Percentiles rank a stretch among this genome's conserved stretches.
These are phyloP conservation scores for Pseudocercospora cruenta DNA, from an alignment of 2,329 filamentous ascomycete species.

Conservation along the genomic window DNA sequence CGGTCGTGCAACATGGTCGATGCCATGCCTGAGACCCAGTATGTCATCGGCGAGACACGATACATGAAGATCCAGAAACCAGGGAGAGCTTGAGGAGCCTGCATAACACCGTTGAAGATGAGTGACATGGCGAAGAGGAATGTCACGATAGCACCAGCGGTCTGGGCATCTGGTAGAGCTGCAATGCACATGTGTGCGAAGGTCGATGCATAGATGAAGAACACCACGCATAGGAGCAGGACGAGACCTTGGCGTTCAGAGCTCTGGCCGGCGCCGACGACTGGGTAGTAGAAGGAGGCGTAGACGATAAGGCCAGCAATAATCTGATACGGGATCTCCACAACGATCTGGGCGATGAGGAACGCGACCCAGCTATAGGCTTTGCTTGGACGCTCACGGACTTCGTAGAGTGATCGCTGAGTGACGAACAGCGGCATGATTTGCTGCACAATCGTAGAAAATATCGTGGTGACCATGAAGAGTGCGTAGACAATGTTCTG, in stretches of 20 bases:
- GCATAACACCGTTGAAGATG: constrained; percentile 62
- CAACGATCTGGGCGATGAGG: constrained; percentile 70
- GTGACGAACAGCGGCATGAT: constrained; percentile 64
- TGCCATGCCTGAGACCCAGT: constrained; percentile 55
- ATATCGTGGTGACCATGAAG: constrained; percentile 52
- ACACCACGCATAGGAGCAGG: constrained; percentile 65
- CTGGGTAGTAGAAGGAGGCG: constrained; percentile 67
- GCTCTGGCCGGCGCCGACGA: constrained; percentile 41
- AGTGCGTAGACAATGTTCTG: constrained; percentile 54
- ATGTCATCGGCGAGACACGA: constrained; percentile 67
- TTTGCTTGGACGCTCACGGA: constrained; percentile 66
- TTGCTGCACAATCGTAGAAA: constrained; percentile 56
- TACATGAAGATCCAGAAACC: constrained; percentile 82
- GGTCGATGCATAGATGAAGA: constrained; percentile 72
- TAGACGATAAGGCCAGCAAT: constrained; percentile 66
- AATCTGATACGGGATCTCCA: constrained; percentile 70
- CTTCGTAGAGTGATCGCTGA: constrained; percentile 63
- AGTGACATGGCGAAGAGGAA: constrained; percentile 52
- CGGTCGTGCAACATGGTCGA: constrained; percentile 48
- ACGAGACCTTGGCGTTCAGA: constrained; percentile 66
- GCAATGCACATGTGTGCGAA: constrained; percentile 77
- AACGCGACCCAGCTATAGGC: constrained; percentile 77
- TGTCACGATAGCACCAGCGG: constrained; percentile 63
- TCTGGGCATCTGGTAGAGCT: constrained; percentile 69
- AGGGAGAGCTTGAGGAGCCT: constrained; percentile 61